Evolutionary conservation across 2,329 filamentous ascomycete genomes (phyloP).

Genomic region (Xylariales sp.): DNA sequence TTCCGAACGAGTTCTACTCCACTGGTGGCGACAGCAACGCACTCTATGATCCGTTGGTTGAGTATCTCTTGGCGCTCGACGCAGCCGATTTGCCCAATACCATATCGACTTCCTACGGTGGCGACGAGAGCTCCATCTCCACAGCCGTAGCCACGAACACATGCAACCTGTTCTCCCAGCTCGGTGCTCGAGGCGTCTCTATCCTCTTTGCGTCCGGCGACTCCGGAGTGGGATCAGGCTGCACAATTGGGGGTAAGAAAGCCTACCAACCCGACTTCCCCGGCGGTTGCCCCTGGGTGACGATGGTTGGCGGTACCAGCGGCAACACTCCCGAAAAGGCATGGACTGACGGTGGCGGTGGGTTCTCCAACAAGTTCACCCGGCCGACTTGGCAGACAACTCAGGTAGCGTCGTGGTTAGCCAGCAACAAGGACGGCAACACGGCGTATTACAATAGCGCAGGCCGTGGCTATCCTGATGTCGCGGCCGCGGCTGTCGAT

Average conservation of each 20-base stretch:
- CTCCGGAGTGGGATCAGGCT: slow-evolving; percentile 38
- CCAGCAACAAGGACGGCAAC: slow-evolving; percentile 31
- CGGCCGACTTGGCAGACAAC: slow-evolving; percentile 40
- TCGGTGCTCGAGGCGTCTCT: slow-evolving; percentile 60
- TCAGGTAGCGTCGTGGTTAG: slow-evolving; percentile 40
- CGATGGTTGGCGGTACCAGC: slow-evolving; percentile 53
- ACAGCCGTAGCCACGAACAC: slow-evolving; percentile 54
- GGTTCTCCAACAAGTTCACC: slow-evolving; percentile 44
- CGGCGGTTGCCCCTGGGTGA: slow-evolving; percentile 53
- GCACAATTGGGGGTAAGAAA: slow-evolving; percentile 28
- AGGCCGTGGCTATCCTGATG: slow-evolving; percentile 58
- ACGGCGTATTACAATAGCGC: slow-evolving; percentile 41
- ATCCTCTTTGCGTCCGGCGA: slow-evolving; percentile 25
- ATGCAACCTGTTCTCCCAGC: slow-evolving; percentile 60
- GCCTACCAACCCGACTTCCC: slow-evolving; percentile 49
- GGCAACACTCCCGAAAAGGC: slow-evolving; percentile 45
- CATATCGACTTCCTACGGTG: slow-evolving; percentile 64
- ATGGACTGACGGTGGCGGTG: slow-evolving; percentile 48
- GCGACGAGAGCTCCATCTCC: slow-evolving; percentile 62
- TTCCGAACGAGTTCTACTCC: slow-evolving; percentile 37
- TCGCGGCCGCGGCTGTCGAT: slow-evolving; percentile 47
- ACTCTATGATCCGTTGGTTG: slow-evolving; percentile 24
- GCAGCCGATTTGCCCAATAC: slow-evolving; percentile 52
- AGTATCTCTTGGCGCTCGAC: slow-evolving; percentile 18
- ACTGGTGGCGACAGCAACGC: slow-evolving; percentile 42